These are phyloP conservation scores for Clarireedia monteithiana DNA, from an alignment of 2,329 filamentous ascomycete species.

Conservation along the genomic window DNA sequence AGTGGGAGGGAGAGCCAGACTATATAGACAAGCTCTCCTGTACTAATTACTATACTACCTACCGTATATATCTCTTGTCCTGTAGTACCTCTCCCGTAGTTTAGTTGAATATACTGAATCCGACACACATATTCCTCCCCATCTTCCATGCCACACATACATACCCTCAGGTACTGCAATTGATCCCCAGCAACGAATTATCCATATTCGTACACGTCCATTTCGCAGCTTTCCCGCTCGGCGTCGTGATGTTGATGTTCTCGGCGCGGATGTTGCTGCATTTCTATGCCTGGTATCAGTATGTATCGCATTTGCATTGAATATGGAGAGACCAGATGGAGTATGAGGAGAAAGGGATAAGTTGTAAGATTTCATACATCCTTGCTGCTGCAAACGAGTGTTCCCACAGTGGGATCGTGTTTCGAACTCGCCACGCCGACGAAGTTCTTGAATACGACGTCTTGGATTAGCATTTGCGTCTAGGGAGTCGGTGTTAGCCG, in stretches of 20 bases:
- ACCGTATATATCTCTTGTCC: too few species aligned
- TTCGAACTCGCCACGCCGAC: conserved; percentile 36
- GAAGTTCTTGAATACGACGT: conserved; percentile 39
- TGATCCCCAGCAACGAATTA: conserved; percentile 11
- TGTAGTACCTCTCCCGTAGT: too few species aligned
- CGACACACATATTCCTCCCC: too few species aligned
- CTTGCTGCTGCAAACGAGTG: conserved; percentile 37
- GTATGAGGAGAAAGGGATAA: not conserved
- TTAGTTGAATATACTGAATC: too few species aligned
- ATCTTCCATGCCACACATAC: not conserved
- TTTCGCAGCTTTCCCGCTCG: conserved; percentile 34
- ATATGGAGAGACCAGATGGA: not conserved
- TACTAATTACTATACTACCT: too few species aligned
- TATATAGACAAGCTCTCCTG: too few species aligned
- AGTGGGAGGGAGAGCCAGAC: too few species aligned
- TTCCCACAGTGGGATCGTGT: conserved; percentile 35
- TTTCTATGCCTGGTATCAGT: conserved; percentile 24
- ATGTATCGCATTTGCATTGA: conserved; percentile 18
- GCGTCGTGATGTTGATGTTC: conserved; percentile 39
- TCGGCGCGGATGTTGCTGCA: conserved; percentile 38
- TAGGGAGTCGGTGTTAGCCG: not conserved
- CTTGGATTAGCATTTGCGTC: conserved; percentile 40
- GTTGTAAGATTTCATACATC: conserved; percentile 20
- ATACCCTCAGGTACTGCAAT: not conserved
- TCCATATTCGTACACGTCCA: conserved; percentile 37